These are phyloP conservation scores for Gloeophyllum trabeum DNA, from an alignment of 768 basidiomycete genomes.

Conservation along the genomic window DNA sequence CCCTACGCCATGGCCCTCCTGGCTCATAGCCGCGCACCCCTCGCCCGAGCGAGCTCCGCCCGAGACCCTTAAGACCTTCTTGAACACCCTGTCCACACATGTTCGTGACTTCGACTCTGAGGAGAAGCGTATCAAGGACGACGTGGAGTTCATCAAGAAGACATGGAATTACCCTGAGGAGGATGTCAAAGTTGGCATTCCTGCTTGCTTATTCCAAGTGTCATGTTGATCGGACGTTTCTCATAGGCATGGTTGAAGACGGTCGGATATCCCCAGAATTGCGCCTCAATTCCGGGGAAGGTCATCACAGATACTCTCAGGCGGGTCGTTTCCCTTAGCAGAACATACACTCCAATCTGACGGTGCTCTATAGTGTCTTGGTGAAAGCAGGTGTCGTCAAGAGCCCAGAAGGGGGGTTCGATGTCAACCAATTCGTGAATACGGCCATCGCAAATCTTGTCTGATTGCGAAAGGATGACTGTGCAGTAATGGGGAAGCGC, in stretches of 20 bases:
- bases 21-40: constrained; percentile 86
- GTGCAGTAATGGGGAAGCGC: too few relatives aligned
- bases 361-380: constrained; percentile 37
- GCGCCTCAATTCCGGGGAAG: constrained; percentile 46
- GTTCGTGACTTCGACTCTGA: constrained; percentile 56
- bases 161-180: constrained; percentile 75
- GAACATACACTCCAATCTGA: constrained; percentile 3
- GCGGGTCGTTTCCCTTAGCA: constrained; percentile 30
- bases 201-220: background rate
- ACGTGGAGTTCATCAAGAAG: constrained; percentile 65
- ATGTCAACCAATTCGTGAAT: constrained; percentile 46
- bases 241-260: constrained; percentile 71
- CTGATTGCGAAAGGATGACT: constrained; percentile 15
- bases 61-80: constrained; percentile 41
- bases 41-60: constrained; percentile 41
- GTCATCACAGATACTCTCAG: constrained; percentile 62
- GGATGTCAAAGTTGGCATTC: constrained; percentile 55
- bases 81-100: constrained; percentile 48
- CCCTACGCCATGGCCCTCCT: constrained; percentile 94
- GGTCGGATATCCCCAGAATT: constrained; percentile 63
- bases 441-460: constrained; percentile 37
- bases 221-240: background rate
- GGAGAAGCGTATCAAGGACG: constrained; percentile 39
- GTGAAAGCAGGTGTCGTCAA: constrained; percentile 69
- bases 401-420: constrained; percentile 40